Evolutionary conservation across 1,284 basidiomycete genomes (phyloP).

Genomic region (Heterobasidion occidentale): DNA sequence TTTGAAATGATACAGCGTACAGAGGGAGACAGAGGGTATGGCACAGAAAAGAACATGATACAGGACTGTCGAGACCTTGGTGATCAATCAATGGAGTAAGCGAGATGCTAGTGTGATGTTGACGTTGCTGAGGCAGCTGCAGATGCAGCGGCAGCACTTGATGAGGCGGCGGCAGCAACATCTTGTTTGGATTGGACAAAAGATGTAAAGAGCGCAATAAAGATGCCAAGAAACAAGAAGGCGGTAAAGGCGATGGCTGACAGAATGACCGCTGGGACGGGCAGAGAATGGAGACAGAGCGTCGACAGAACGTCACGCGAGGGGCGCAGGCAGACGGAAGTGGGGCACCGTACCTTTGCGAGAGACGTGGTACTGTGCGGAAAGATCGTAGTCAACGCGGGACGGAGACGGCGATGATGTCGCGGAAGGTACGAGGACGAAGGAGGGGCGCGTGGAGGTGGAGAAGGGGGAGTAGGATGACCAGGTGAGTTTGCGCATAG

Average conservation of each 20-base stretch:
- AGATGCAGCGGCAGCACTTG: constrained; percentile 8
- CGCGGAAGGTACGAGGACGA: constrained; percentile 1
- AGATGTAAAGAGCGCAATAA: constrained; percentile 12
- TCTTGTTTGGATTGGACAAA: constrained; percentile 8
- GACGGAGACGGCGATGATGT: neutral
- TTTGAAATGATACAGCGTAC: neutral
- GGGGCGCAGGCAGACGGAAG: neutral
- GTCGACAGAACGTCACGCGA: neutral
- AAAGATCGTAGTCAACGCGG: neutral
- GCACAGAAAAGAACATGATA: neutral
- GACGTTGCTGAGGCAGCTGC: constrained; percentile 1
- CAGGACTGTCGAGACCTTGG: too few species aligned
- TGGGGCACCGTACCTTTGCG: constrained; percentile 8
- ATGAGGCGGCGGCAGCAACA: constrained; percentile 8
- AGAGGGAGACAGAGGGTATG: neutral
- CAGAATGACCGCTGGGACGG: constrained; percentile 10
- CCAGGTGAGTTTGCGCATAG: neutral
- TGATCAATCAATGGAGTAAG: too few species aligned
- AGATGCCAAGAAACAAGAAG: constrained; percentile 8
- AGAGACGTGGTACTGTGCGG: constrained; percentile 7
- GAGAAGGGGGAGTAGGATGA: neutral
- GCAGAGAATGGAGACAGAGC: neutral
- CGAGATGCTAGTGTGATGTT: too few species aligned
- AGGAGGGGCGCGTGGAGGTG: neutral
- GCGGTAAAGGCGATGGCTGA: constrained; percentile 6